Conservation (phyloP, 768 basidiomycete genomes). For the Exsudoporus frostii region DNA sequence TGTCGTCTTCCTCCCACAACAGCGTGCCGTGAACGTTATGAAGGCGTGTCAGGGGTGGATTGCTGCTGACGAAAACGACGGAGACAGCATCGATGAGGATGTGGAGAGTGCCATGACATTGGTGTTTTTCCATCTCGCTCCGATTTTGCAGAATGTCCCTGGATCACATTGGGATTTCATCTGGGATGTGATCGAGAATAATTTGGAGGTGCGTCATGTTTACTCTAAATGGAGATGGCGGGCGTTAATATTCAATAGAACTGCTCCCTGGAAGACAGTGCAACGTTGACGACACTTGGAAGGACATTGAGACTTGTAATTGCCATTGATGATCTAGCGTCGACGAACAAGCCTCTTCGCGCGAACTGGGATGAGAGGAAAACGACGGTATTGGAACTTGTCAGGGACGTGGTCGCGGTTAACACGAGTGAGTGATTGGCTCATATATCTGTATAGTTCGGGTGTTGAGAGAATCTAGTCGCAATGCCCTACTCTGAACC, state of each 20-base stretch:
- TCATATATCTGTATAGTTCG: not conserved
- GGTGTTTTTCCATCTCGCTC: constrained; percentile 72
- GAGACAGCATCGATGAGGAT: constrained; percentile 67
- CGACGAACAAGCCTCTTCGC: constrained; percentile 70
- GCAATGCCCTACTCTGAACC: constrained; percentile 46
- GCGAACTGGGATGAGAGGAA: constrained; percentile 64
- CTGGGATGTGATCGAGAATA: constrained; percentile 84
- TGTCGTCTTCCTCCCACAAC: constrained; percentile 79
- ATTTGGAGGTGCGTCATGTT: constrained; percentile 66
- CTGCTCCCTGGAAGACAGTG: constrained; percentile 54
- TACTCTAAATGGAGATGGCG: not conserved
- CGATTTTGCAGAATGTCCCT: constrained; percentile 81
- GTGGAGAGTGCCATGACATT: constrained; percentile 75
- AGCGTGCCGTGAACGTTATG: constrained; percentile 81
- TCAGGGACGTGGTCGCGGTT: constrained; percentile 58
- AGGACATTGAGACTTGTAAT: constrained; percentile 68
- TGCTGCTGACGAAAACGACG: constrained; percentile 46
- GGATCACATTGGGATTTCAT: constrained; percentile 93
- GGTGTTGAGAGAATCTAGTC: constrained; percentile 1
- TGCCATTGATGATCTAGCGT: constrained; percentile 63
- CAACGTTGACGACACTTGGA: constrained; percentile 59
- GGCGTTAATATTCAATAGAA: constrained; percentile 42
- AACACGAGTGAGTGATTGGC: constrained; percentile 44
- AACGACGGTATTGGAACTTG: constrained; percentile 48
- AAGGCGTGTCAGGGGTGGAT: constrained; percentile 88